A percentile compares a stretch with the other conserved stretches of the same genome.
Evolutionary conservation across 2,329 filamentous ascomycete genomes (phyloP).

Genomic region (Colletotrichum sp.): DNA sequence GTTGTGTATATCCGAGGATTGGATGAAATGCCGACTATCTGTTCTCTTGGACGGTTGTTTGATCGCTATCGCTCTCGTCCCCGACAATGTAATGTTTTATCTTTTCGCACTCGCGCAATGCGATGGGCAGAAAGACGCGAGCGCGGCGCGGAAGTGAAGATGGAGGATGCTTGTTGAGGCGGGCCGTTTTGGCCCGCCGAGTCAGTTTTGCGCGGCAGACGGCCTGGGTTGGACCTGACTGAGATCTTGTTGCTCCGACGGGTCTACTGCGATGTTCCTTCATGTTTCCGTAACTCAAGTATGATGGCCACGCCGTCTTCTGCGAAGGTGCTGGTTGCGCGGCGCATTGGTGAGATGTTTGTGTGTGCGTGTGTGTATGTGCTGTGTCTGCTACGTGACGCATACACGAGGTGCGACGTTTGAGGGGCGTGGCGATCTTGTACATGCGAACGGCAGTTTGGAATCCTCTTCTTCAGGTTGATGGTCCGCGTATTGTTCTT

Average conservation of each 20-base stretch:
- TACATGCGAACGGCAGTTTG: background rate
- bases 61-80: background rate
- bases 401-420: background rate
- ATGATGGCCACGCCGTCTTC: background rate
- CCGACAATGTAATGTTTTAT: background rate
- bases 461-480: background rate
- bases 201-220: background rate
- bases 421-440: background rate
- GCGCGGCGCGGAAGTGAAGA: background rate
- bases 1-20: background rate
- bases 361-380: background rate
- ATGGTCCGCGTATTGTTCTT: background rate
- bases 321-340: background rate
- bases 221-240: background rate
- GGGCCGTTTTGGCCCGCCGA: fast-evolving
- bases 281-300: background rate
- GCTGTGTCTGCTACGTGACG: background rate
- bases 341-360: background rate
- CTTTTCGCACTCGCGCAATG: background rate
- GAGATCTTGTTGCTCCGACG: background rate
- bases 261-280: background rate
- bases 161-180: background rate
- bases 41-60: background rate
- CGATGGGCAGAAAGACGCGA: background rate
- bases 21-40: background rate